Evolutionary conservation across 2,329 filamentous ascomycete genomes (phyloP).

Genomic region (Xylariaceae sp.): DNA sequence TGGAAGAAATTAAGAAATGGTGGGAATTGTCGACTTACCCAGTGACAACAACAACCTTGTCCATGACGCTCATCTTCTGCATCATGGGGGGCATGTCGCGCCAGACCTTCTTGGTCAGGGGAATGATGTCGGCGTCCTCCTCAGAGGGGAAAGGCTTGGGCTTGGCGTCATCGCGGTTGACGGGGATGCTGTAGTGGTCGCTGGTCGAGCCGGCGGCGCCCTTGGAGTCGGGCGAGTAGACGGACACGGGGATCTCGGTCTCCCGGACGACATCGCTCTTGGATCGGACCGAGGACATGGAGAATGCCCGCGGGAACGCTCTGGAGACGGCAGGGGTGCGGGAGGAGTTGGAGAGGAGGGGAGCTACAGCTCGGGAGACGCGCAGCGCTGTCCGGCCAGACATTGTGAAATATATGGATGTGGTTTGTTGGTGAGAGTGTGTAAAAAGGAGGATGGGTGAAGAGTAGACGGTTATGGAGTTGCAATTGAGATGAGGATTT

Average conservation of each 20-base stretch:
- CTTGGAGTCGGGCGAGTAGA: conserved; percentile 47
- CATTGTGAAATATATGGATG: conserved; percentile 23
- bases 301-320: conserved; percentile 34
- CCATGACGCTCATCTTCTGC: conserved; percentile 64
- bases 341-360: conserved; percentile 23
- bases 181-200: conserved; percentile 54
- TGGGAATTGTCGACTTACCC: no score
- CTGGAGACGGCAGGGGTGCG: conserved; percentile 22
- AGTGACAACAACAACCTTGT: conserved; percentile 69
- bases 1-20: no score
- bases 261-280: conserved; percentile 54
- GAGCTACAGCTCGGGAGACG: conserved; percentile 29
- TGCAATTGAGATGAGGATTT: not conserved
- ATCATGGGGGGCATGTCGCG: conserved; percentile 59
- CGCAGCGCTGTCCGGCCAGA: conserved; percentile 31
- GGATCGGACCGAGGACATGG: conserved; percentile 33
- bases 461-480: not conserved
- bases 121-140: conserved; percentile 47
- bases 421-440: not conserved
- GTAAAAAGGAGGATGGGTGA: conserved; percentile 3
- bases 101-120: conserved; percentile 52
- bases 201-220: conserved; percentile 37
- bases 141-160: conserved; percentile 40
- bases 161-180: conserved; percentile 41
- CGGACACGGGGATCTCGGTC: conserved; percentile 54